These are phyloP conservation scores for Globisporangium echinulatum DNA, from an alignment of 352 stramenopile species.

Conservation along the genomic window DNA sequence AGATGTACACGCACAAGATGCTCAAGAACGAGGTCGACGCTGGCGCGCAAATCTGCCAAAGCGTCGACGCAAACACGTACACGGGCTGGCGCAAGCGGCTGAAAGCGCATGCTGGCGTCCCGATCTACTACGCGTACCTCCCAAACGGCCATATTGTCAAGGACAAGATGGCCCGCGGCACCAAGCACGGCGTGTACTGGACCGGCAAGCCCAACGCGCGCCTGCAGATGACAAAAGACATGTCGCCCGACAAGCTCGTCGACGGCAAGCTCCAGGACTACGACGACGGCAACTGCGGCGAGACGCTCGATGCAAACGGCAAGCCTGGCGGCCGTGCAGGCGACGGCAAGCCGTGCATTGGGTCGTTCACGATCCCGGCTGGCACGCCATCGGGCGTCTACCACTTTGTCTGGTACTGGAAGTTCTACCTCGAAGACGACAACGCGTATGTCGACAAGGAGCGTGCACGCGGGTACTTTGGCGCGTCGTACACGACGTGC, in stretches of 20 bases:
- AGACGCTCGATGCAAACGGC: constrained; percentile 37
- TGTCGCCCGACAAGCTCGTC: constrained; percentile 39
- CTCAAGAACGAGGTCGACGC: constrained; percentile 55
- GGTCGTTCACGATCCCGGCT: constrained; percentile 37
- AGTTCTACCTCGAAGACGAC: constrained; percentile 48
- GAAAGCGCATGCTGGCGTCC: constrained; percentile 23
- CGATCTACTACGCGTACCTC: constrained; percentile 32
- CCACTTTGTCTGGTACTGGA: constrained; percentile 73
- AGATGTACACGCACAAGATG: constrained; percentile 61
- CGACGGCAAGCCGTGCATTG: constrained; percentile 56
- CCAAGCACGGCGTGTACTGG: constrained; percentile 61
- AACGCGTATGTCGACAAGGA: constrained; percentile 42
- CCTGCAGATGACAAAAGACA: constrained; percentile 40
- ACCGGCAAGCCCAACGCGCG: constrained; percentile 30
- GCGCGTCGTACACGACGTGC: constrained; percentile 57
- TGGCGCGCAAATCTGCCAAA: constrained; percentile 36
- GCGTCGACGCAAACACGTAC: constrained; percentile 46
- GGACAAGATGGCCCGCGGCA: constrained; percentile 59
- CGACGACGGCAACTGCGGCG: constrained; percentile 56
- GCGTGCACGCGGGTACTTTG: constrained; percentile 51
- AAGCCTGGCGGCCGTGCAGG: constrained; percentile 41
- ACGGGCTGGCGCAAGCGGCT: constrained; percentile 52
- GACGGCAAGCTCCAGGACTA: constrained; percentile 38
- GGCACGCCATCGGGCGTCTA: constrained; percentile 43
- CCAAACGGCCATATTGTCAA: constrained; percentile 46